Percentiles rank a stretch among this genome's conserved stretches.
Evolutionary conservation across 768 basidiomycete species (phyloP).

Genomic region (Russula olivacea): DNA sequence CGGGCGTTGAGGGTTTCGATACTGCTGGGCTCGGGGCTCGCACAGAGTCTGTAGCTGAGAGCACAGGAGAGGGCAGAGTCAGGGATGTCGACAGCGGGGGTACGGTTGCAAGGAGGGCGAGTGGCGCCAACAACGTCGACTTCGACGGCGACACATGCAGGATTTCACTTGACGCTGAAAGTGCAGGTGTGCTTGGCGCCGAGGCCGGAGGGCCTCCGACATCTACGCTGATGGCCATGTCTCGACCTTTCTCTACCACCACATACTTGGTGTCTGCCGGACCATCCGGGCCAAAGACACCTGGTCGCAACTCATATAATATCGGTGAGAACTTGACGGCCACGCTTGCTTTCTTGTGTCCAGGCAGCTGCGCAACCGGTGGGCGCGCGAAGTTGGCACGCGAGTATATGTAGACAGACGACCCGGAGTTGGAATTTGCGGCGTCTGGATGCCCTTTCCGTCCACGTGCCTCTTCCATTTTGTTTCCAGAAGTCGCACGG

Average conservation of each 20-base stretch:
- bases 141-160: conserved; percentile 25
- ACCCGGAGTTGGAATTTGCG: conserved; percentile 36
- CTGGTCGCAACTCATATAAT: conserved; percentile 80
- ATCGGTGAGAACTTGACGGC: conserved; percentile 93
- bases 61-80: conserved; percentile 43
- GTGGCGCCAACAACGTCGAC: conserved; percentile 24
- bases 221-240: conserved; percentile 58
- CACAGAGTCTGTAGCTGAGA: conserved; percentile 44
- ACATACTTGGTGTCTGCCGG: conserved; percentile 48
- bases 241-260: conserved; percentile 59
- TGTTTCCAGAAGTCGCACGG: conserved; percentile 34
- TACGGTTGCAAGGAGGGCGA: conserved; percentile 18
- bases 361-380: conserved; percentile 91
- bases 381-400: conserved; percentile 90
- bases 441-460: conserved; percentile 49
- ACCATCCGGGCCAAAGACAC: conserved; percentile 36
- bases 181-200: conserved; percentile 17
- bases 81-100: conserved; percentile 8
- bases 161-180: conserved; percentile 17
- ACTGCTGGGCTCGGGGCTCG: conserved; percentile 29
- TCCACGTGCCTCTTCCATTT: conserved; percentile 39
- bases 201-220: conserved; percentile 23
- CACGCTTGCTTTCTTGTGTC: conserved; percentile 92
- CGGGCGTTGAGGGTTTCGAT: conserved; percentile 51
- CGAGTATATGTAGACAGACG: conserved; percentile 91